Evolutionary conservation across 2,329 filamentous ascomycete species (phyloP), one percentile per base, ranked within the genome.

Genomic region (Claviceps digitariae): DNA sequence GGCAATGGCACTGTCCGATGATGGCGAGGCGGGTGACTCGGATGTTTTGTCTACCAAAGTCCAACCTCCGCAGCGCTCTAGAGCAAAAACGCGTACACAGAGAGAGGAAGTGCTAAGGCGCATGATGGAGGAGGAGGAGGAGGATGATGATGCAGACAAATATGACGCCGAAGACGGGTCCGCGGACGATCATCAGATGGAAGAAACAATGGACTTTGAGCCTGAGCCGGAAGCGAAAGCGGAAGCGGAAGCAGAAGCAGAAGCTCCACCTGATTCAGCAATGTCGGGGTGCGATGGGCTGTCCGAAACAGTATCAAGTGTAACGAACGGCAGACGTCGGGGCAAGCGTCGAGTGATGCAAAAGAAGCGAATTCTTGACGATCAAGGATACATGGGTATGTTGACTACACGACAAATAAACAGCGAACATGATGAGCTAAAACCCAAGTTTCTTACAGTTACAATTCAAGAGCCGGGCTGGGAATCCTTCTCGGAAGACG

Each of bases 401-500:
- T 69, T 25, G 9, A 23, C 34, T 27, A n/a, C 21, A n/a, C 27
- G 9, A 25, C 13, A 12, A 44, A n/a, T n/a, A 13, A 25, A 36
- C 23, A 12, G 17, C 12, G 27, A 45, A 31, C 25, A 31, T 17
- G 36, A 17, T n/a, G 23, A 43, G 25, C 52, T 47, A 50, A 50
- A 34, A 36, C 41, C 12, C 23, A 10, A n/a, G 1, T 44, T 47
- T 54, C n/a, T 45, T 56, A 41, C 60, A 93, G 90, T 95, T 34
- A 95, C 90, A 2, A 85, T 84, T 59, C 87, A 94, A 68, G 89
- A 95, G 63, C 71, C 79, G 0, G 84, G 77, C 0, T 96, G 90
- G 90, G 90, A 96, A 66, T 91, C 86, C 0, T 95, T 94, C 71
- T 95, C 89, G 0, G 90, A 96, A 65, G 90, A 95, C 58, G 90